Percentiles rank a stretch among this genome's conserved stretches.
phyloP scores from a whole-genome alignment of 345 rosid species.

The Gossypium rotundifolium region DNA sequence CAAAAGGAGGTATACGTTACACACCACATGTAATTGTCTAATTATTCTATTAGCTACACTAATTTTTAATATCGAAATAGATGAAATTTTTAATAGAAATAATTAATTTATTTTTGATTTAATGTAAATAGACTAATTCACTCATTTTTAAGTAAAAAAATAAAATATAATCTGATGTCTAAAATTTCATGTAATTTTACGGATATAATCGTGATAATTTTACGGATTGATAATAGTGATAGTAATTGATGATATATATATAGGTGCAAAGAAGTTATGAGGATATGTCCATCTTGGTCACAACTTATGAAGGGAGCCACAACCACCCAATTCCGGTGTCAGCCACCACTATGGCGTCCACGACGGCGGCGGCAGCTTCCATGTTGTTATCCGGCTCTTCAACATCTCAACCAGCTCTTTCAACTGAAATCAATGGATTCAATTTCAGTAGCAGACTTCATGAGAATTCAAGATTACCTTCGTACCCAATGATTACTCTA shows the following conservation, averaged over 20 bases:
- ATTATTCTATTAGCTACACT: rapidly evolving
- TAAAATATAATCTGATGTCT: rapidly evolving
- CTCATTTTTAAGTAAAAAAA: rapidly evolving
- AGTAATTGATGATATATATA: too few species aligned
- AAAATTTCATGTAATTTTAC: too few species aligned
- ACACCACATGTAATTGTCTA: rapidly evolving
- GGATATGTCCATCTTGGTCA: constrained; percentile 66
- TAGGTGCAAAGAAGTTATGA: constrained; percentile 65
- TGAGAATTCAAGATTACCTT: constrained; percentile 38
- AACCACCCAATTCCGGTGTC: constrained; percentile 64
- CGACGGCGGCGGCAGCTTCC: constrained; percentile 78
- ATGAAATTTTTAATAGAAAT: too few species aligned
- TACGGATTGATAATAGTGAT: too few species aligned
- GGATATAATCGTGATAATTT: too few species aligned
- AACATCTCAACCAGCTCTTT: constrained; percentile 32
- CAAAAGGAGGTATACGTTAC: too few species aligned
- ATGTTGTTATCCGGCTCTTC: constrained; percentile 70
- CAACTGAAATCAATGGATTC: constrained; percentile 38
- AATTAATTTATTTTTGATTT: rapidly evolving
- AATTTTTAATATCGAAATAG: too few species aligned
- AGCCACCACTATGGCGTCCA: constrained; percentile 80
- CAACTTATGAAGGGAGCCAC: constrained; percentile 79
- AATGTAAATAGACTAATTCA: too few species aligned
- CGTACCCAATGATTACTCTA: constrained; percentile 69
- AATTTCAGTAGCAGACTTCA: constrained; percentile 43